Conservation (phyloP, 257 asterid genomes). For the Nicotiana tabacum region DNA sequence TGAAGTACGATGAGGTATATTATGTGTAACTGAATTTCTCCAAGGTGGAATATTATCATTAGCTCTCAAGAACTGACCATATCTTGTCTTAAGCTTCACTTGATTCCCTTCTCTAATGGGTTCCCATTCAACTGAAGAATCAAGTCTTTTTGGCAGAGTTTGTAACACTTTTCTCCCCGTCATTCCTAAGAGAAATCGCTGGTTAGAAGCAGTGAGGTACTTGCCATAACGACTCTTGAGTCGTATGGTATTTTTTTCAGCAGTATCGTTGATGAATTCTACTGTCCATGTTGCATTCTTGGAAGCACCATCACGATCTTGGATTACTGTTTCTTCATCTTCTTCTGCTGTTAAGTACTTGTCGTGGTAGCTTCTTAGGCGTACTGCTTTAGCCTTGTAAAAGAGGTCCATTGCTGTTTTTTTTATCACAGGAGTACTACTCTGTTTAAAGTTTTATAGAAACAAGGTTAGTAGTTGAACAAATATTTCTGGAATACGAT, state of each 20-base stretch:
- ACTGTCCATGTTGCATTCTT: slow-evolving; percentile 55
- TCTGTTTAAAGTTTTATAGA: neutral
- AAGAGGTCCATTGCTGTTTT: slow-evolving; percentile 61
- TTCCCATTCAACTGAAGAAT: slow-evolving; percentile 94
- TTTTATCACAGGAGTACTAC: neutral
- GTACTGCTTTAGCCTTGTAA: slow-evolving; percentile 53
- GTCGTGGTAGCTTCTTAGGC: slow-evolving; percentile 51
- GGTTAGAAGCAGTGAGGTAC: slow-evolving; percentile 67
- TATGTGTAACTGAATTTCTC: slow-evolving; percentile 90
- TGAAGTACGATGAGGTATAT: slow-evolving; percentile 72
- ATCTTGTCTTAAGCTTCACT: slow-evolving; percentile 76
- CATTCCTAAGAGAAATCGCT: slow-evolving; percentile 65
- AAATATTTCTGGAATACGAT: no score
- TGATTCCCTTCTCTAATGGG: slow-evolving; percentile 64
- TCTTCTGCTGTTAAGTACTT: slow-evolving; percentile 65
- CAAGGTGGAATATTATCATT: slow-evolving; percentile 94
- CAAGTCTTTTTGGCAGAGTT: slow-evolving; percentile 60
- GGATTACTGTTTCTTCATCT: slow-evolving; percentile 63
- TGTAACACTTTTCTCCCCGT: slow-evolving; percentile 77
- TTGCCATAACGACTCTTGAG: slow-evolving; percentile 59
- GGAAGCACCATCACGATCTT: slow-evolving; percentile 49
- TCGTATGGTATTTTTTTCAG: slow-evolving; percentile 29
- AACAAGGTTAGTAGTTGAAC: no score
- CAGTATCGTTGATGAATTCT: slow-evolving; percentile 37
- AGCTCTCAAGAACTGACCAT: slow-evolving; percentile 80